A percentile compares a stretch with the other conserved stretches of the same genome.
Conservation (phyloP, 2,329 filamentous ascomycete genomes). For the Nigrospora oryzae region DNA sequence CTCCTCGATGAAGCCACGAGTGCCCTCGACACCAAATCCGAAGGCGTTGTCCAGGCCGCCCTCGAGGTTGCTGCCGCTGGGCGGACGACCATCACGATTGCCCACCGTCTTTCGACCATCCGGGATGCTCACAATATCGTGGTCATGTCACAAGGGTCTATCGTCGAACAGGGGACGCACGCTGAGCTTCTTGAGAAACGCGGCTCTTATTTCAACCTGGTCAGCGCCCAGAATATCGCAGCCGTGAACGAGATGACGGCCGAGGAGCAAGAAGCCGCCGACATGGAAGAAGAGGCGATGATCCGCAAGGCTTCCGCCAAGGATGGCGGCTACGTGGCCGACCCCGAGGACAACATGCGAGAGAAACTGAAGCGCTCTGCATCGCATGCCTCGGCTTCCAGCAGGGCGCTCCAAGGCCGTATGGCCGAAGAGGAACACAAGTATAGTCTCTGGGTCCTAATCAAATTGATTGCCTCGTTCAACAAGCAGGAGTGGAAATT, state of each 20-base stretch:
- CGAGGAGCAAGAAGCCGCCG: slow-evolving; percentile 41
- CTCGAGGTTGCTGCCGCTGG: slow-evolving; percentile 79
- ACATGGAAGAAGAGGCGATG: slow-evolving; percentile 41
- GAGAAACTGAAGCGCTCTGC: slow-evolving; percentile 47
- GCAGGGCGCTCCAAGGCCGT: slow-evolving; percentile 55
- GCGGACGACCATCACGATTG: slow-evolving; percentile 91
- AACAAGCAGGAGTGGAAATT: slow-evolving; percentile 63
- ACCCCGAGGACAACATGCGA: slow-evolving; percentile 54
- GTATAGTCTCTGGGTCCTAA: slow-evolving; percentile 66
- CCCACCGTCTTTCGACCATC: slow-evolving; percentile 91
- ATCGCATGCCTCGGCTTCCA: slow-evolving; percentile 57
- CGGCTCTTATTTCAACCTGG: slow-evolving; percentile 74
- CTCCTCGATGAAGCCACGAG: slow-evolving; percentile 93
- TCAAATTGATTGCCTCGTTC: slow-evolving; percentile 73
- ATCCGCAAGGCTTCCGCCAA: slow-evolving; percentile 37
- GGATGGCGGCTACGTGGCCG: slow-evolving; percentile 32
- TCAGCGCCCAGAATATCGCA: slow-evolving; percentile 79
- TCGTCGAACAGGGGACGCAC: slow-evolving; percentile 88
- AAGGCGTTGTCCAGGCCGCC: slow-evolving; percentile 88
- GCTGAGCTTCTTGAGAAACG: slow-evolving; percentile 62
- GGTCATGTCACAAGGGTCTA: slow-evolving; percentile 77
- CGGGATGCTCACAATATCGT: slow-evolving; percentile 93
- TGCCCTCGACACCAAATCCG: slow-evolving; percentile 87
- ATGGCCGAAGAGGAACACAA: slow-evolving; percentile 40
- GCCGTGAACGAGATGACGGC: slow-evolving; percentile 44